phyloP scores from a whole-genome alignment of 2,329 filamentous ascomycete species.

The Venturia asperata region DNA sequence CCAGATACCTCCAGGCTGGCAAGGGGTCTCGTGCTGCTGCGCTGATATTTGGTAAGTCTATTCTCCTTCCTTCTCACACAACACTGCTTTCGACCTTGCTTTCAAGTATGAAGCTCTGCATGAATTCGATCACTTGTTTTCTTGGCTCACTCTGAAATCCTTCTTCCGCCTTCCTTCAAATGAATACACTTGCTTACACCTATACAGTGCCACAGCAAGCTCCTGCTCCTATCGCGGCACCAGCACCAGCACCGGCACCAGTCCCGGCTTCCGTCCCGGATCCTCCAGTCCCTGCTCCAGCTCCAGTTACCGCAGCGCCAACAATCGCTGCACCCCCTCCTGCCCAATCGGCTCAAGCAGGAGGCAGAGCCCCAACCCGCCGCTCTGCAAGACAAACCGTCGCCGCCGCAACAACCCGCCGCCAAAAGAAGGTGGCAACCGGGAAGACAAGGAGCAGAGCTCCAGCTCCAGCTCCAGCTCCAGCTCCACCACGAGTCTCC shows the following conservation, averaged over 20 bases:
- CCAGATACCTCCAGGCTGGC: not conserved
- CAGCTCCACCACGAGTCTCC: not conserved
- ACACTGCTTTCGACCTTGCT: not conserved
- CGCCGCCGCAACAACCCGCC: not conserved
- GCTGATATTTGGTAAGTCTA: constrained; percentile 1
- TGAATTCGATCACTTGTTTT: not conserved
- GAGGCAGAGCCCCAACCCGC: constrained; percentile 7
- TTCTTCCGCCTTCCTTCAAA: not conserved
- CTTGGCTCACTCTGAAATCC: not conserved
- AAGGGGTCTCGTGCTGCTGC: not conserved
- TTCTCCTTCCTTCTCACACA: not conserved
- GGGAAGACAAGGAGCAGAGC: not conserved
- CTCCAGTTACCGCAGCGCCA: not conserved
- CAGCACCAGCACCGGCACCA: not conserved
- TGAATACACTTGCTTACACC: not conserved
- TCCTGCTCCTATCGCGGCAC: not conserved
- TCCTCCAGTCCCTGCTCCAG: not conserved
- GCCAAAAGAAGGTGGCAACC: not conserved
- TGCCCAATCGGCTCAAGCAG: constrained; percentile 16
- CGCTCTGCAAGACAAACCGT: not conserved
- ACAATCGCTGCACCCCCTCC: not conserved
- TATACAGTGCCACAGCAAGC: not conserved
- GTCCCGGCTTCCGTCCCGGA: not conserved
- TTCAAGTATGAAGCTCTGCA: not conserved
- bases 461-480: not conserved